phyloP scores from a whole-genome alignment of 306 rosid species.

The Parietaria judaica region DNA sequence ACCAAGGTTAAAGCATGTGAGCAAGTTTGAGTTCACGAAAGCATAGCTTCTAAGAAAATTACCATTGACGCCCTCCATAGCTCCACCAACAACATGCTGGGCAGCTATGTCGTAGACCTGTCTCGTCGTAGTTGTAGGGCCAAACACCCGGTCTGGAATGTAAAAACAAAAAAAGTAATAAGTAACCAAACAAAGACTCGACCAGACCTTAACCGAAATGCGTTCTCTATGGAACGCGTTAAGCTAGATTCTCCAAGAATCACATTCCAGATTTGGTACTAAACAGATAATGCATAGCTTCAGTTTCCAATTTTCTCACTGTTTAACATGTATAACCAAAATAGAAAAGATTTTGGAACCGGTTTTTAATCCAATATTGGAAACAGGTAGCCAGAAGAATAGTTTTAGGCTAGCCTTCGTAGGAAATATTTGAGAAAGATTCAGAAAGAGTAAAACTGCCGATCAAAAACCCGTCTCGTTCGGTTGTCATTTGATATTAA shows the following conservation, averaged over 20 bases:
- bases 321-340: too few species aligned
- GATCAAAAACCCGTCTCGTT: too few species aligned
- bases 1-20: conserved; percentile 5
- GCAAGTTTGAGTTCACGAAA: conserved; percentile 16
- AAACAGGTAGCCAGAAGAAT: too few species aligned
- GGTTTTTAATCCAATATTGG: neutral
- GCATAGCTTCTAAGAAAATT: conserved; percentile 22
- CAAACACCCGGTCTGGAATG: conserved; percentile 79
- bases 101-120: conserved; percentile 98
- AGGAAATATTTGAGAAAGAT: too few species aligned
- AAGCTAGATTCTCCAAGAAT: too few species aligned
- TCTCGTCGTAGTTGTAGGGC: conserved; percentile 95
- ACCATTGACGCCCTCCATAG: conserved; percentile 99
- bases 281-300: too few species aligned
- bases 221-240: conserved; percentile 1
- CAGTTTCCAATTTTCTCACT: too few species aligned
- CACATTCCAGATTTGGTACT: too few species aligned
- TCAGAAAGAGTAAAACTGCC: too few species aligned
- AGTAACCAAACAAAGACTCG: conserved; percentile 3
- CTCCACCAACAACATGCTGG: conserved; percentile 79
- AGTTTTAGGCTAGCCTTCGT: too few species aligned
- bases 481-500: too few species aligned
- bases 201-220: neutral
- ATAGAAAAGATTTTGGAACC: neutral
- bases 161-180: conserved; percentile 18